Evolutionary conservation across 192 early-diverging fungal species (phyloP).

Genomic region (Mortierella antarctica): DNA sequence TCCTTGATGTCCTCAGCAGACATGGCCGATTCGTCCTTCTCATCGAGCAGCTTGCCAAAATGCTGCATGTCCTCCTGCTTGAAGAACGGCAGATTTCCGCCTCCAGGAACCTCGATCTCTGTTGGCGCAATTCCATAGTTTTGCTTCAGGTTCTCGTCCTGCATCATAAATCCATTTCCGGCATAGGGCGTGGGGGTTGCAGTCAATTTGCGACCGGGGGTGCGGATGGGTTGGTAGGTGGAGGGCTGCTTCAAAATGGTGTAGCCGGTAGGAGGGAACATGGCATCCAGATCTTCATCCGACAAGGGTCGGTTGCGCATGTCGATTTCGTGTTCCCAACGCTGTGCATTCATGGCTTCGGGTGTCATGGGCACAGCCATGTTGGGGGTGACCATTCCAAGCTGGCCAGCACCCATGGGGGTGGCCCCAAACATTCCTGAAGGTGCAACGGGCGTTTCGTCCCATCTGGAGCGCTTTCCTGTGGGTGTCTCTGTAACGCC

Average conservation of each 20-base stretch:
- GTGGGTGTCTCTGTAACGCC: conserved; percentile 51
- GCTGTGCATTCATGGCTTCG: conserved; percentile 75
- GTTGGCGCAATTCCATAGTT: conserved; percentile 74
- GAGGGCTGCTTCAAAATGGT: conserved; percentile 90
- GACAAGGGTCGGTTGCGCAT: conserved; percentile 86
- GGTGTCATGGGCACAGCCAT: conserved; percentile 84
- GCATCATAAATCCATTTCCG: conserved; percentile 87
- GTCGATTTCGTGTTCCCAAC: conserved; percentile 86
- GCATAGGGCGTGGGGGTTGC: conserved; percentile 92
- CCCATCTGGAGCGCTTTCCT: conserved; percentile 92
- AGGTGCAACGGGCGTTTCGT: conserved; percentile 87
- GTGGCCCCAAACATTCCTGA: conserved; percentile 74
- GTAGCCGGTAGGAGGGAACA: conserved; percentile 93
- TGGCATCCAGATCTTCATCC: conserved; percentile 95
- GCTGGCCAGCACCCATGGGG: conserved; percentile 80
- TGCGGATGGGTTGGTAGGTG: conserved; percentile 92
- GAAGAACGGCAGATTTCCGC: conserved; percentile 90
- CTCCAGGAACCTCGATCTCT: conserved; percentile 84
- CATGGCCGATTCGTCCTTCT: conserved; percentile 84
- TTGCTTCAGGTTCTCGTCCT: conserved; percentile 74
- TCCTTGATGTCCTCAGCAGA: conserved; percentile 92
- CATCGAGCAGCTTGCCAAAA: conserved; percentile 91
- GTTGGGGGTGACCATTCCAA: conserved; percentile 82
- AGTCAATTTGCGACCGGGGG: conserved; percentile 94
- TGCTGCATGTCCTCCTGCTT: conserved; percentile 98